Conservation (phyloP, 371 early-diverging fungal species). For the Apophysomyces variabilis region DNA sequence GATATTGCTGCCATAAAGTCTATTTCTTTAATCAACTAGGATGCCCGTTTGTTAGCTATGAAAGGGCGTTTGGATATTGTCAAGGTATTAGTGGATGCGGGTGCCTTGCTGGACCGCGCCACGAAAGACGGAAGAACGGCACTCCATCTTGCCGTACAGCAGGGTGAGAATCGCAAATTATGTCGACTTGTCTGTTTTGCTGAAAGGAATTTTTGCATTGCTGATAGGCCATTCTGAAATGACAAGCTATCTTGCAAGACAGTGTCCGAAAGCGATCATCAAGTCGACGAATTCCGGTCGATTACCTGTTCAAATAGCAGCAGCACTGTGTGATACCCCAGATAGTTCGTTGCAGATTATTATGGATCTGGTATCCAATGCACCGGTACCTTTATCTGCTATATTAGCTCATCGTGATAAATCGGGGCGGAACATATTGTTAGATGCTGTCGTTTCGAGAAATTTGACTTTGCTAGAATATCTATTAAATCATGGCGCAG, state of each 20-base stretch:
- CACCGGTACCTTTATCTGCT: conserved; percentile 15
- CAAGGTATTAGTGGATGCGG: conserved; percentile 33
- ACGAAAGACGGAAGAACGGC: conserved; percentile 58
- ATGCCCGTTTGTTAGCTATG: conserved; percentile 31
- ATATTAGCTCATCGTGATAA: conserved; percentile 43
- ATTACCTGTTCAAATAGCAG: conserved; percentile 53
- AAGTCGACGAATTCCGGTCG: conserved; percentile 49
- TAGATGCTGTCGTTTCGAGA: conserved; percentile 47
- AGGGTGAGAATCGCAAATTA: conserved; percentile 29
- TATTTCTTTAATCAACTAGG: background rate
- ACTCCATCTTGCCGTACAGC: conserved; percentile 54
- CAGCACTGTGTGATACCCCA: conserved; percentile 22
- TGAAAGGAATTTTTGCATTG: background rate
- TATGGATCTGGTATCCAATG: conserved; percentile 30
- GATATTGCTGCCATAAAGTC: background rate
- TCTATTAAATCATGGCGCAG: conserved; percentile 36
- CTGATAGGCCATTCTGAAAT: conserved; percentile 42
- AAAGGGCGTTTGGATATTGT: conserved; percentile 48
- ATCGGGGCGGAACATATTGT: conserved; percentile 47
- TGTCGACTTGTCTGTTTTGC: background rate
- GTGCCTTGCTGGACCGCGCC: conserved; percentile 37
- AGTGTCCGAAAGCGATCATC: conserved; percentile 38
- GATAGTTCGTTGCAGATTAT: conserved; percentile 27
- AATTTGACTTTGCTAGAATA: conserved; percentile 35
- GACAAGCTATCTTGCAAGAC: conserved; percentile 39